Evolutionary conservation across 208 protist genomes (phyloP), one percentile per base, ranked within the genome.

Genomic region (Wallacemonas collosoma): DNA sequence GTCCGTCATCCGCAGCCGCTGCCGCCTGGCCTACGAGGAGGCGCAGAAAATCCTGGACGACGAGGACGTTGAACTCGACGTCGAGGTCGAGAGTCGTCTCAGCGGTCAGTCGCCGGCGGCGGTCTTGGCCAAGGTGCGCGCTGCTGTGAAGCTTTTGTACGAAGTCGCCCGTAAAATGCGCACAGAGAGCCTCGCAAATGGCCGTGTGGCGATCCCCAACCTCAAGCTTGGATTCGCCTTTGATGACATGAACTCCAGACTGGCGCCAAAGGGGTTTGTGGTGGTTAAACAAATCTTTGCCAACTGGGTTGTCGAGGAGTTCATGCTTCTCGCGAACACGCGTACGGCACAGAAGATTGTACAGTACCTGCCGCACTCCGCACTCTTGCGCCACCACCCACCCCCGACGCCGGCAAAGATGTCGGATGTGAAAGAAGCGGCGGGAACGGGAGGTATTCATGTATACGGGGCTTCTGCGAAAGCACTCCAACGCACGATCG

Each of bases 271-370:
- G 40, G 86, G 83, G 3, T 93, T 94, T 68, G 76, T 58, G 26
- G 77, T 93, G 9, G 41, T 72, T 50, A 26, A 58, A 14, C 88
- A 83, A 75, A 93, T 86, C 39, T 77, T 91, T 44, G 88, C 91
- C 17, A 96, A 97, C 68, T 95, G 88, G 88, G 68, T 98, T 0
- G 88, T 98, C 47, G 94, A 98, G 75, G 93, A 98, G 80, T 95
- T 95, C 62, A 98, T 98, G 95, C 71, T 98, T 8, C 73, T 97
- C 6, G 94, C 94, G 1, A 98, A 98, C 76, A 62, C 76, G 40
- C 78, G 89, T 8, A 92, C 94, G 1, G 94, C 96, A 17, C 77
- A 96, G 73, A 96, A 96, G 65, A 77, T 97, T 40, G 78, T 93
- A 36, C 77, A 95, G 72, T 94, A 84, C 54, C 83, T 96, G 17